Base-by-base conservation (phyloP, 2,329 filamentous ascomycete genomes). In the Neophaeococcomyces aloes region DNA sequence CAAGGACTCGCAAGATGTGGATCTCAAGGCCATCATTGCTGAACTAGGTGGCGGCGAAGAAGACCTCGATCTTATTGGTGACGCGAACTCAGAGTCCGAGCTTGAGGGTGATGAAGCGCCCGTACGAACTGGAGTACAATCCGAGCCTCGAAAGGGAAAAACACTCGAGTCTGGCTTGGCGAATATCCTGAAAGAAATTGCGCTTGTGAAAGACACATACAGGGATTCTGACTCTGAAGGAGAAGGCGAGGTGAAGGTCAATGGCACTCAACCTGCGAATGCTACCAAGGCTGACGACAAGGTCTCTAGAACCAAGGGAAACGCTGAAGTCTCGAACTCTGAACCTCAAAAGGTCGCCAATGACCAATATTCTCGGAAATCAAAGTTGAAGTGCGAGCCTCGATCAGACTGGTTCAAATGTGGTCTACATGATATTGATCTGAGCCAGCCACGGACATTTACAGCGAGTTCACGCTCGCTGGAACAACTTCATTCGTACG, bases 401-500 rank as follows among this genome's bases (percentile, higher is more conserved):
- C 45, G 46, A 15, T 54, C 58, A 19, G 52, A 59, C 29, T 49
- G 52, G 44, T 48, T 48, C 34, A 55, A 58, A 38, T 48, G 46
- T 8, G 34, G 46, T 4, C 37, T 33, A n/a, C 43, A 46, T 25
- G 33, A 42, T 11, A 38, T 49, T 13, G 44, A 53, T 27, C 25
- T 14, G 8, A 33, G 55, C 39, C 47, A 53, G 14, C 15, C 30
- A 7, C 47, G 32, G 30, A 48, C 49, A 48, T 34, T 48, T 39
- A 43, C 46, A 50, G 34, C 40, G 51, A 25, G 39, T 46, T 29
- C 47, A 50, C 44, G 17, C 46, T 52, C 50, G 51, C 23, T 52
- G 45, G 19, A 78, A 34, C 72, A 71, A 36, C 60, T 81, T n/a
- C 68, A 64, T 42, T 66, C 78, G 11, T 79, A 94, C 61, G 87